Conservation (phyloP, 2,329 filamentous ascomycete genomes). For the Penicillium sp. region DNA sequence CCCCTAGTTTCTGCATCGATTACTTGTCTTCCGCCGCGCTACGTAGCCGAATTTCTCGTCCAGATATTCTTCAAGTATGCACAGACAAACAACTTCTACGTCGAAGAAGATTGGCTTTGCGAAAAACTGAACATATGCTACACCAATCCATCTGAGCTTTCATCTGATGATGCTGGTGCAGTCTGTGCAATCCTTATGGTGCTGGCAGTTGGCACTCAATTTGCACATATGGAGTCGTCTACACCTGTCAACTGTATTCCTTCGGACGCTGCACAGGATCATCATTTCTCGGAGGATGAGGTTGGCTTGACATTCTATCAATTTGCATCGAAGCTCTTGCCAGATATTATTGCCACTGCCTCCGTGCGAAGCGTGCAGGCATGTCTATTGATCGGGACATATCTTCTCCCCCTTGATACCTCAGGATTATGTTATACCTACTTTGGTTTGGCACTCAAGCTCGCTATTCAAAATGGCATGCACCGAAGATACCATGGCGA, state of each 20-base stretch:
- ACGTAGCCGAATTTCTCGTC: conserved; percentile 48
- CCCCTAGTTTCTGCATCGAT: conserved; percentile 42
- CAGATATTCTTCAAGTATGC: conserved; percentile 51
- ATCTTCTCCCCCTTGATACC: conserved; percentile 60
- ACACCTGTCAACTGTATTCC: conserved; percentile 40
- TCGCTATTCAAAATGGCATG: conserved; percentile 66
- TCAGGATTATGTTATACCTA: conserved; percentile 63
- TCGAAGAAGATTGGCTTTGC: conserved; percentile 47
- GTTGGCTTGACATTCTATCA: conserved; percentile 62
- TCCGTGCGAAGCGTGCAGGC: conserved; percentile 64
- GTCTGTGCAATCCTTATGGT: conserved; percentile 50
- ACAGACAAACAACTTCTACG: conserved; percentile 49
- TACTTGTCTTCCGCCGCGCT: conserved; percentile 48
- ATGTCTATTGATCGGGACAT: conserved; percentile 61
- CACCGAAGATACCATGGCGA: conserved; percentile 57
- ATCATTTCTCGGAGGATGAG: conserved; percentile 55
- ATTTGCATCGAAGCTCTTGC: conserved; percentile 58
- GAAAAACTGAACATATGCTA: conserved; percentile 46
- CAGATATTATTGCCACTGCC: conserved; percentile 61
- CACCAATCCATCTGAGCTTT: conserved; percentile 38
- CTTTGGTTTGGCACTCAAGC: conserved; percentile 58
- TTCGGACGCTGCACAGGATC: conserved; percentile 34
- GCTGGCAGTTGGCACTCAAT: conserved; percentile 50
- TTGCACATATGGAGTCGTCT: conserved; percentile 47
- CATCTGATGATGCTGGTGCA: conserved; percentile 43